Evolutionary conservation across 371 early-diverging fungal genomes (phyloP).

Genomic region (Mucor sp.): DNA sequence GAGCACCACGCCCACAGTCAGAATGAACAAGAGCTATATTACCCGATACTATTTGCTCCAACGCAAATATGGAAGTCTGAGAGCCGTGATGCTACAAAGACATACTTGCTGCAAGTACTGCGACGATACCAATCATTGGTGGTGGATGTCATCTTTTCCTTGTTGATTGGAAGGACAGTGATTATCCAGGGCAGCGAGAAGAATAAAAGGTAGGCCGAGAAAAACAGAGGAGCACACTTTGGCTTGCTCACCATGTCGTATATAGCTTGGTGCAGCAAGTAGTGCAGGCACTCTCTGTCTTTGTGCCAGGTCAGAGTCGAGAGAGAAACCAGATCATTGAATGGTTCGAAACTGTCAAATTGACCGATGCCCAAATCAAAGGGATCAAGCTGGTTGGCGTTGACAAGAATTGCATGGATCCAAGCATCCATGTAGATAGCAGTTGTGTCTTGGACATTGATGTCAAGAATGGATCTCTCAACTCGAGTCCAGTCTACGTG

Average conservation of each 20-base stretch:
- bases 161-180: slow-evolving; percentile 46
- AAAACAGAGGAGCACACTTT: too few relatives aligned
- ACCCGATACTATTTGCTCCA: slow-evolving; percentile 11
- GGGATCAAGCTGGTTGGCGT: slow-evolving; percentile 42
- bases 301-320: slow-evolving; percentile 39
- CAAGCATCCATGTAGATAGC: slow-evolving; percentile 38
- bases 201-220: slow-evolving; percentile 11
- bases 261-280: slow-evolving; percentile 23
- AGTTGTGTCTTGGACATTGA: slow-evolving; percentile 43
- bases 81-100: background rate
- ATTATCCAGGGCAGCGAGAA: slow-evolving; percentile 33
- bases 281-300: slow-evolving; percentile 36
- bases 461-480: slow-evolving; percentile 26
- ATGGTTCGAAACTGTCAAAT: slow-evolving; percentile 29
- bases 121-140: slow-evolving; percentile 21
- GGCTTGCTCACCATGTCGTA: too few relatives aligned
- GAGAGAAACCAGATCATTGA: slow-evolving; percentile 27
- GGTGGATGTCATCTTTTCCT: slow-evolving; percentile 39
- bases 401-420: slow-evolving; percentile 29
- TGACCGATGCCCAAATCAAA: slow-evolving; percentile 30
- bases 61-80: slow-evolving; percentile 20
- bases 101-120: slow-evolving; percentile 9
- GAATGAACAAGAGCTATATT: slow-evolving; percentile 5
- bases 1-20: background rate
- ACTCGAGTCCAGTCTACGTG: slow-evolving; percentile 46